Percentiles rank a stretch among this genome's conserved stretches.
Evolutionary conservation across 768 basidiomycete genomes (phyloP).

Genomic region (Collybiopsis confluens): DNA sequence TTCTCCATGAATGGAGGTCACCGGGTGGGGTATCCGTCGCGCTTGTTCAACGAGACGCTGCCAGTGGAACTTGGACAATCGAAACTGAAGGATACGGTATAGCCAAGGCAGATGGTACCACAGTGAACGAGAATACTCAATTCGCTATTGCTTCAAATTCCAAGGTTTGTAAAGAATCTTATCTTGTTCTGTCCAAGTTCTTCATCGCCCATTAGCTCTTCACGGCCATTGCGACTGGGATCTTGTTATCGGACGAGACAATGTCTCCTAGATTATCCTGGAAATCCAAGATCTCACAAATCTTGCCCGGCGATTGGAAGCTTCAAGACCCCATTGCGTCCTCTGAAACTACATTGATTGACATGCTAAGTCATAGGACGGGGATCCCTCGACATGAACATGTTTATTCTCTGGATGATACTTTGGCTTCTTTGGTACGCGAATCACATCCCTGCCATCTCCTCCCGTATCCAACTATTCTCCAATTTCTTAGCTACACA

Average conservation of each 20-base stretch:
- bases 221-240: slow-evolving; percentile 13
- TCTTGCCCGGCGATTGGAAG: slow-evolving; percentile 18
- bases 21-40: slow-evolving; percentile 15
- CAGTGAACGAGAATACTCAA: slow-evolving; percentile 11
- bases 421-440: slow-evolving; percentile 11
- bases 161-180: slow-evolving; percentile 6
- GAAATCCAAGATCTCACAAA: slow-evolving; percentile 15
- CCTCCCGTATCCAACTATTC: not conserved
- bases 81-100: slow-evolving; percentile 19
- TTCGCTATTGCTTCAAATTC: slow-evolving; percentile 18
- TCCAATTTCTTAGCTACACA: slow-evolving; percentile 7
- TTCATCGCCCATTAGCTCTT: slow-evolving; percentile 17
- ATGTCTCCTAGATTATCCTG: slow-evolving; percentile 13
- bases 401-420: slow-evolving; percentile 9
- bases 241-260: slow-evolving; percentile 15
- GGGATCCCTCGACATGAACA: slow-evolving; percentile 23
- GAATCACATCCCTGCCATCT: slow-evolving; percentile 2
- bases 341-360: slow-evolving; percentile 18
- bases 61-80: slow-evolving; percentile 9
- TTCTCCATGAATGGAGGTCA: slow-evolving; percentile 13
- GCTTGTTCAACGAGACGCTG: slow-evolving; percentile 8
- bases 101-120: slow-evolving; percentile 14
- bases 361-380: slow-evolving; percentile 24
- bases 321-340: slow-evolving; percentile 16
- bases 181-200: too few species aligned